Percentiles rank a stretch among this genome's conserved stretches.
Conservation (phyloP, 306 rosid genomes). For the Trifolium dubium region DNA sequence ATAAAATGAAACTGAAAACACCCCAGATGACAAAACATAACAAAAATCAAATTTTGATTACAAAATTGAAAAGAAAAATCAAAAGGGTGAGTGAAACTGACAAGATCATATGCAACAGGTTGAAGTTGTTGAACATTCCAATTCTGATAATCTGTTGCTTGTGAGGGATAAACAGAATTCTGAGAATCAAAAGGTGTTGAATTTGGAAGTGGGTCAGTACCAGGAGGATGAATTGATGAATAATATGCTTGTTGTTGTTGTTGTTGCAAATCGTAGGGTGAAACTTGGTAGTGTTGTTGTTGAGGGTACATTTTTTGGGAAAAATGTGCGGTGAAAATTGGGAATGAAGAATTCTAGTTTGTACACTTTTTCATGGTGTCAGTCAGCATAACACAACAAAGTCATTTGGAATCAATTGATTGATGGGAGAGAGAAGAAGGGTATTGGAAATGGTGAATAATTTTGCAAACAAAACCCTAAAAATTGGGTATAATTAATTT, state of each 20-base stretch:
- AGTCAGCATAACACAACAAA: too few species aligned
- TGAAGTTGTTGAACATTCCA: conserved; percentile 30
- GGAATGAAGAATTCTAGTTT: not conserved
- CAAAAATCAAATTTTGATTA: not conserved
- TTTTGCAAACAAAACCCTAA: too few species aligned
- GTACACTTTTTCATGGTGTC: too few species aligned
- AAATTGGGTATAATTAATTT: too few species aligned
- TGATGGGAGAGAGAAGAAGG: too few species aligned
- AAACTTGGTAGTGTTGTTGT: not conserved
- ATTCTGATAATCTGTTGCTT: conserved; percentile 17
- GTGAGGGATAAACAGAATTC: not conserved
- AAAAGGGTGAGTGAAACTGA: not conserved
- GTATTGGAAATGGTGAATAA: too few species aligned
- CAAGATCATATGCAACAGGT: conserved; percentile 15
- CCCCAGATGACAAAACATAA: conserved; percentile 22
- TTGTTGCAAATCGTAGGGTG: conserved; percentile 25
- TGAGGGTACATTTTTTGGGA: conserved; percentile 34
- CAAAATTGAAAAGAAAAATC: not conserved
- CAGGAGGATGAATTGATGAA: conserved; percentile 57
- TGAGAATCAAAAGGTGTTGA: not conserved
- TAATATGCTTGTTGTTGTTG: conserved; percentile 35
- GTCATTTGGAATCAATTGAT: too few species aligned
- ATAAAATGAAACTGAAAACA: not conserved
- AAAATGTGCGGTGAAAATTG: not conserved
- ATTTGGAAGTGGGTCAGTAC: conserved; percentile 48